Base-by-base conservation (phyloP, 2,329 filamentous ascomycete genomes). In the Curvularia lunata region DNA sequence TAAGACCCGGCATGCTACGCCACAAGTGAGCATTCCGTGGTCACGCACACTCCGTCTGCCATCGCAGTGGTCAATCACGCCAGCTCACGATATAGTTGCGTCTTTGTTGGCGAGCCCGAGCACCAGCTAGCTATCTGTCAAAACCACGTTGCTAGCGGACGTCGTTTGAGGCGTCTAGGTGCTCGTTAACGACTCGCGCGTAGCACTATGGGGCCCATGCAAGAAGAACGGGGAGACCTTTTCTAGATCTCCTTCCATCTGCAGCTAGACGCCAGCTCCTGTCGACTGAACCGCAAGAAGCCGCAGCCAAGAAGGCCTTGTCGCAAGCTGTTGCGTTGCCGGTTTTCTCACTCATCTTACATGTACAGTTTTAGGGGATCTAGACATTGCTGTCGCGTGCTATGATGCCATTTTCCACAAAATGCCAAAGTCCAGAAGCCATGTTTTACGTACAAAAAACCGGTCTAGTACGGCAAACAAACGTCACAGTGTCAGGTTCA, bases 401-500 rank as follows among this genome's bases (percentile, higher is more conserved):
- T 40, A 71, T 65, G 68, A 70, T 70, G 65, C 58, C 65, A 71
- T 61, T 64, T 45, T 45, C 21, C 34, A 32, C 55, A 58, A 25
- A 47, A 38, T 40, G 45, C 28, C n/a, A 37, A 38, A 55, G 54
- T 57, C 54, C 57, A 62, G 63, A 61, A 54, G 56, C 40, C 55
- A 53, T 32, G 18, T 40, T 61, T 28, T 72, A 72, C 69, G 63
- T 64, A 70, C 67, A 56, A 61, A 54, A 62, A 60, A 45, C 55
- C 55, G 27, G 51, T 34, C 27, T 54, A 19, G 41, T 25, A 42
- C 55, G 32, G 32, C 51, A 21, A 28, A 53, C 8, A 58, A 68
- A 70, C 69, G 71, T 73, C 71, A 72, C 66, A 47, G 70, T 63
- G 60, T 61, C 59, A n/a, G 61, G 61, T 54, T 50, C 49, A 42